Base-by-base conservation (phyloP, 306 rosid genomes). In the Chamaecrista fasciculata region DNA sequence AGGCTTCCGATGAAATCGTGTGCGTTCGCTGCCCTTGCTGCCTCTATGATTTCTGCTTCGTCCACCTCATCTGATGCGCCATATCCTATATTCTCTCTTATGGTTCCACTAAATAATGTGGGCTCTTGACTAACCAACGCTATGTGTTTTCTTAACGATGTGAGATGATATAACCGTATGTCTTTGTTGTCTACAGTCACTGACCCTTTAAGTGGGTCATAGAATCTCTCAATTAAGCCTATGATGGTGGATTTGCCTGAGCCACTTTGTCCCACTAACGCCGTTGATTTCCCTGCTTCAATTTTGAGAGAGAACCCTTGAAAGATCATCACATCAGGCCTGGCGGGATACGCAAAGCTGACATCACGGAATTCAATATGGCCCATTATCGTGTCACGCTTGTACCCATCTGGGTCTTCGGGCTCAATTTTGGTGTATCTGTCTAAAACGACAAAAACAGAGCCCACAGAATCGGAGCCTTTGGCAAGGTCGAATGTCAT, bases 61-160 rank as follows among this genome's bases (percentile, higher is more conserved):
- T 70, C 50, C 0, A 67, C 12, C 3, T 33, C 7, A 15, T 19
- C 65, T 1, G 72, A 61, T 34, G 36, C 43, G 28, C 85, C 87
- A 6, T 82, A 85, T 16, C 66, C 77, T 9, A 85, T 82, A 80
- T 85, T 85, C 46, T 82, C 85, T 50, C 74, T 80, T 67, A 86
- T 80, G 46, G 78, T 77, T n/a, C 84, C 86, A 11, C 67, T 50
- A 8, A 87, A 80, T 11, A 92, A 49, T 0, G 92, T 43, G 8
- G 96, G 97, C 65, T 92, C 97, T 74, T 92, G 90, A 21, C 83
- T 80, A 23, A 82, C 87, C 1, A 82, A 43, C 20, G 87, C 83
- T 42, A 82, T 80, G 52, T 82, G 71, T 44, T 69, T 75, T 28
- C 90, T 83, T 25, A 86, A 39, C 34, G 80, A 72, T 55, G 78